A percentile compares a stretch with the other conserved stretches of the same genome.
Conservation (phyloP, 768 basidiomycete genomes). For the Kwoniella dejecticola region DNA sequence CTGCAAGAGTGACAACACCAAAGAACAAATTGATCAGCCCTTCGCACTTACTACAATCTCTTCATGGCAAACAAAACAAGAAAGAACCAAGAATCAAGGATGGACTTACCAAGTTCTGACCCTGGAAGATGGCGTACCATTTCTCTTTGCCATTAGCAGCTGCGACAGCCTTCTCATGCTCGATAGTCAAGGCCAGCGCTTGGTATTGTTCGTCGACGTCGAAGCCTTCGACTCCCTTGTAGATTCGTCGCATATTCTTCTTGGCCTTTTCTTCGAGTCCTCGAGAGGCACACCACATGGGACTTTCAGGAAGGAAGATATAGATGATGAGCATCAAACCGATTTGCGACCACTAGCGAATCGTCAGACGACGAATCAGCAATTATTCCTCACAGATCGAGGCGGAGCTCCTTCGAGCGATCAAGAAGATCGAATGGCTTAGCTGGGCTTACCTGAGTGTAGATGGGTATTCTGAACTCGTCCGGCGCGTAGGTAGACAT, state of each 20-base stretch:
- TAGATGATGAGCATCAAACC: conserved; percentile 28
- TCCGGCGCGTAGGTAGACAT: conserved; percentile 15
- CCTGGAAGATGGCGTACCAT: conserved; percentile 23
- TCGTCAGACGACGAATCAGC: no score
- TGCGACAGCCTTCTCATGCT: conserved; percentile 19
- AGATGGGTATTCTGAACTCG: conserved; percentile 26
- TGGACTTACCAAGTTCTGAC: conserved; percentile 18
- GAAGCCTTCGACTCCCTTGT: conserved; percentile 16
- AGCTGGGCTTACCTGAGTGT: conserved; percentile 16
- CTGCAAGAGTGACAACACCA: no score
- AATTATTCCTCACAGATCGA: no score
- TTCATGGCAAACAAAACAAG: no score
- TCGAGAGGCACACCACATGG: conserved; percentile 20
- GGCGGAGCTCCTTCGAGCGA: no score
- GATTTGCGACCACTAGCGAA: conserved; percentile 22
- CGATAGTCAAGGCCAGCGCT: conserved; percentile 17
- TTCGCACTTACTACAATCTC: no score
- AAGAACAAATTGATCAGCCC: no score
- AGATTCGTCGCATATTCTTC: conserved; percentile 9
- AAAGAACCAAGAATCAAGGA: no score
- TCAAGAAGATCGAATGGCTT: neutral
- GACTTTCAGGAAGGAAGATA: conserved; percentile 24
- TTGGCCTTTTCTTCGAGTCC: conserved; percentile 17
- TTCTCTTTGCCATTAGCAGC: neutral
- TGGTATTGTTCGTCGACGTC: conserved; percentile 26